These are phyloP conservation scores for Scedosporium aurantiacum DNA, from an alignment of 2,329 filamentous ascomycete genomes.

Conservation along the genomic window DNA sequence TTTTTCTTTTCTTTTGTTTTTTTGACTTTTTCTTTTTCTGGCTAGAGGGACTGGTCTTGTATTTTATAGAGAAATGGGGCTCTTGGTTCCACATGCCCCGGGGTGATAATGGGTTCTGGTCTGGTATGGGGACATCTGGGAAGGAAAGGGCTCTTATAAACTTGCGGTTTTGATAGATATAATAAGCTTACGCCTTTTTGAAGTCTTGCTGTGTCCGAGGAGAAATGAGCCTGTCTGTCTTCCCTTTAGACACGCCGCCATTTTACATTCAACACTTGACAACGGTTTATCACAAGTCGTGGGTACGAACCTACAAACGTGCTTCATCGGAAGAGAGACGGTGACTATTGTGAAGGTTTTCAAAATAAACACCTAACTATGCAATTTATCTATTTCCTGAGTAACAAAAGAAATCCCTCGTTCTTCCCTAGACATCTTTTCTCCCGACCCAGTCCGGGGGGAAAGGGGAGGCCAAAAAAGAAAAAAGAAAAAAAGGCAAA, in stretches of 20 bases:
- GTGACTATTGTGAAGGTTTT: neutral
- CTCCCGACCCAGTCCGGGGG: neutral
- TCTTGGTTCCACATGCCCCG: too few species aligned
- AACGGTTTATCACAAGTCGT: too few species aligned
- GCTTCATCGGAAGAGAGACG: neutral
- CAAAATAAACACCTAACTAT: neutral
- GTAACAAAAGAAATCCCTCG: neutral
- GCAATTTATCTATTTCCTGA: conserved; percentile 1
- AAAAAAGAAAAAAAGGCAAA: neutral
- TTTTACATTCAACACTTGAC: too few species aligned
- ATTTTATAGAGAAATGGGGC: neutral
- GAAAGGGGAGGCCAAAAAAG: neutral
- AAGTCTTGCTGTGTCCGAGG: too few species aligned
- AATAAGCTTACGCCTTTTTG: too few species aligned
- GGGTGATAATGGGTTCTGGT: too few species aligned
- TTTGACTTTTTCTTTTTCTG: neutral
- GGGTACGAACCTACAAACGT: too few species aligned
- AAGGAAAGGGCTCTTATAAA: too few species aligned
- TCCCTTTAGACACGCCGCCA: too few species aligned
- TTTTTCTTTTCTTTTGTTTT: neutral
- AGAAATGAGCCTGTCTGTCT: too few species aligned
- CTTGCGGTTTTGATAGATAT: too few species aligned
- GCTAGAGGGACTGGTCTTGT: neutral
- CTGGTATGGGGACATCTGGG: too few species aligned
- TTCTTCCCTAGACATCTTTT: neutral